A percentile compares a stretch with the other conserved stretches of the same genome.
Evolutionary conservation across 2,329 filamentous ascomycete genomes (phyloP).

Genomic region (Raffaelea albimanens): DNA sequence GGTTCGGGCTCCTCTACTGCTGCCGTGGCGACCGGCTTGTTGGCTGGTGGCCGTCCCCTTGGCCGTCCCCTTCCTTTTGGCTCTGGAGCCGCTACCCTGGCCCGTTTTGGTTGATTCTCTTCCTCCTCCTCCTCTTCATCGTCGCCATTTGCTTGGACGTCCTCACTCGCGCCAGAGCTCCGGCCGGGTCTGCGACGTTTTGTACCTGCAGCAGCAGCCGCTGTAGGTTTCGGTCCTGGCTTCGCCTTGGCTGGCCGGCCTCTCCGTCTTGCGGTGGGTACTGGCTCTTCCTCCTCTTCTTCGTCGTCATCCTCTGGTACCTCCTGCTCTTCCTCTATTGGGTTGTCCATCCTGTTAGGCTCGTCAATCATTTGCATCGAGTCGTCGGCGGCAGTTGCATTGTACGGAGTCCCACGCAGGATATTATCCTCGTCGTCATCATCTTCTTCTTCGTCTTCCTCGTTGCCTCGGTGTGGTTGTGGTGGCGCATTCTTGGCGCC

Average conservation of each 20-base stretch:
- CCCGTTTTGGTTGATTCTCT: not conserved
- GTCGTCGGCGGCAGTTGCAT: conserved; percentile 25
- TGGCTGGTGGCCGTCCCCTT: conserved; percentile 16
- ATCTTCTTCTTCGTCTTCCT: conserved; percentile 18
- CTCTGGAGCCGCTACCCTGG: not conserved
- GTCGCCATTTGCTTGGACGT: conserved; percentile 5
- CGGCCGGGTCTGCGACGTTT: conserved; percentile 14
- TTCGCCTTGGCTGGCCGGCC: conserved; percentile 16
- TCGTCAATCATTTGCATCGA: conserved; percentile 31
- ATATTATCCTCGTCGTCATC: conserved; percentile 17
- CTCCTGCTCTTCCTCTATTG: conserved; percentile 13
- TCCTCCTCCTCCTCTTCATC: not conserved
- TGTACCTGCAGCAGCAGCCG: conserved; percentile 14
- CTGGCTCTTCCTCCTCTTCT: conserved; percentile 12
- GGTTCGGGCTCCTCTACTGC: not conserved
- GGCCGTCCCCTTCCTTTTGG: conserved; percentile 1
- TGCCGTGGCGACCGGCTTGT: conserved; percentile 3
- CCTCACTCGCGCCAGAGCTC: conserved; percentile 8
- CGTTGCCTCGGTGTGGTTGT: conserved; percentile 6
- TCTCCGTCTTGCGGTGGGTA: conserved; percentile 5
- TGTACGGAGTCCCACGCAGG: conserved; percentile 16
- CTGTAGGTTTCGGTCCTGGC: conserved; percentile 9
- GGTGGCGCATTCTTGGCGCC: not conserved
- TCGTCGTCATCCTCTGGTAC: conserved; percentile 21
- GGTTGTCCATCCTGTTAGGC: conserved; percentile 1